These are phyloP conservation scores for Galeopsis tetrahit DNA, from an alignment of 257 asterid genomes.

Conservation along the genomic window DNA sequence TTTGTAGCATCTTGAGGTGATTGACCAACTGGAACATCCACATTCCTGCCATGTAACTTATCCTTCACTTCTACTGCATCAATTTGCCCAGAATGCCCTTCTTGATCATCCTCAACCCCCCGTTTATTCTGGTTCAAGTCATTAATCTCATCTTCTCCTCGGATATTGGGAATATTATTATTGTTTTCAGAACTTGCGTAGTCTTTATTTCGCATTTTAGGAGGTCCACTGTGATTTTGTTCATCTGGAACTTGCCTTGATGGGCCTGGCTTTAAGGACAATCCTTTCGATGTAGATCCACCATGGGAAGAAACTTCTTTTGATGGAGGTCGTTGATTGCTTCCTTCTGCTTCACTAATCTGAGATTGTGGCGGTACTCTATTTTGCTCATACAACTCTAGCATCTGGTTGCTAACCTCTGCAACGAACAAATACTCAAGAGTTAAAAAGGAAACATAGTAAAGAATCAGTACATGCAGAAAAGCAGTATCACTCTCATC, in stretches of 20 bases:
- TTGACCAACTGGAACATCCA: conserved; percentile 49
- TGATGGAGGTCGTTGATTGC: conserved; percentile 57
- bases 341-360: conserved; percentile 81
- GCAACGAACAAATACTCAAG: conserved; percentile 49
- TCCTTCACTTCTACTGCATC: conserved; percentile 55
- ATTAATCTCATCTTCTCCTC: conserved; percentile 43
- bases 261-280: conserved; percentile 49
- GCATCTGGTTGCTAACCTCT: conserved; percentile 98
- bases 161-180: conserved; percentile 13
- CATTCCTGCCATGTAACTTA: conserved; percentile 44
- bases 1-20: conserved; percentile 57
- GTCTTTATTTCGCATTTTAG: conserved; percentile 40
- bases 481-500: conserved; percentile 22
- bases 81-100: conserved; percentile 47
- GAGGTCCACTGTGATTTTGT: conserved; percentile 37
- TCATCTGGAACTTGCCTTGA: conserved; percentile 45
- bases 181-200: conserved; percentile 35
- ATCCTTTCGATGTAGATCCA: conserved; percentile 49
- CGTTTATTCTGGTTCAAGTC: conserved; percentile 40
- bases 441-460: conserved; percentile 5
- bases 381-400: conserved; percentile 81
- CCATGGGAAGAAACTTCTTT: conserved; percentile 65
- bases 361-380: conserved; percentile 60
- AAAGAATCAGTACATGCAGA: conserved; percentile 25
- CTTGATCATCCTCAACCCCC: conserved; percentile 33